Conservation (phyloP, 2,329 filamentous ascomycete genomes). For the Colletotrichum sp. region DNA sequence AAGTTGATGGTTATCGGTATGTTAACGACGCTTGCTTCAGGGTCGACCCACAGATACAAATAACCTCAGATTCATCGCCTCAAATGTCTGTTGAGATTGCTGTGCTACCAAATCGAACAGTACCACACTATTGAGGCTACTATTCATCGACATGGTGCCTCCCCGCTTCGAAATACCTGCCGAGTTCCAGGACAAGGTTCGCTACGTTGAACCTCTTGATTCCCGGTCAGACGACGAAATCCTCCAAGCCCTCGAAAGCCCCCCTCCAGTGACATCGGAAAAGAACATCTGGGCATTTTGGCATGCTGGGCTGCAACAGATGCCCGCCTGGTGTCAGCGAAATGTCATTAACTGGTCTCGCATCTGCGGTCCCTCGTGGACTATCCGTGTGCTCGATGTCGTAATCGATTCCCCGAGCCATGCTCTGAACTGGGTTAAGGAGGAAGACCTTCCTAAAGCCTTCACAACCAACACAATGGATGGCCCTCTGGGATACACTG, state of each 20-base stretch:
- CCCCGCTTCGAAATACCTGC: neutral
- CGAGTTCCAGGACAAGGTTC: neutral
- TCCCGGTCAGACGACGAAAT: conserved; percentile 33
- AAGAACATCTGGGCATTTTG: conserved; percentile 53
- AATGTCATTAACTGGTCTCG: conserved; percentile 46
- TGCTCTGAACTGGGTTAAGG: conserved; percentile 36
- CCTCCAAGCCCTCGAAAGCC: conserved; percentile 26
- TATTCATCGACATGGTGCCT: neutral
- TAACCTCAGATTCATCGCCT: neutral
- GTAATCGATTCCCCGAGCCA: conserved; percentile 41
- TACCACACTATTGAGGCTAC: neutral
- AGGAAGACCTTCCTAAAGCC: conserved; percentile 15
- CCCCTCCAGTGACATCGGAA: conserved; percentile 38
- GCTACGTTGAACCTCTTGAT: neutral
- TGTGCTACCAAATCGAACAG: neutral
- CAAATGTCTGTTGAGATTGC: neutral
- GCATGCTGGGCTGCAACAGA: conserved; percentile 38
- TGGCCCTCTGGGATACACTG: conserved; percentile 36
- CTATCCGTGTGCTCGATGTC: conserved; percentile 43
- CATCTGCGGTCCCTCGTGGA: conserved; percentile 42
- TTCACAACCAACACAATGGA: conserved; percentile 42
- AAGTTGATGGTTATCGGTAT: neutral
- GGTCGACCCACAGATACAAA: neutral
- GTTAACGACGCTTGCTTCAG: neutral
- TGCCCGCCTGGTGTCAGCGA: conserved; percentile 43